These are phyloP conservation scores for Penicillium lividum DNA, from an alignment of 495 filamentous ascomycete species.

Conservation along the genomic window DNA sequence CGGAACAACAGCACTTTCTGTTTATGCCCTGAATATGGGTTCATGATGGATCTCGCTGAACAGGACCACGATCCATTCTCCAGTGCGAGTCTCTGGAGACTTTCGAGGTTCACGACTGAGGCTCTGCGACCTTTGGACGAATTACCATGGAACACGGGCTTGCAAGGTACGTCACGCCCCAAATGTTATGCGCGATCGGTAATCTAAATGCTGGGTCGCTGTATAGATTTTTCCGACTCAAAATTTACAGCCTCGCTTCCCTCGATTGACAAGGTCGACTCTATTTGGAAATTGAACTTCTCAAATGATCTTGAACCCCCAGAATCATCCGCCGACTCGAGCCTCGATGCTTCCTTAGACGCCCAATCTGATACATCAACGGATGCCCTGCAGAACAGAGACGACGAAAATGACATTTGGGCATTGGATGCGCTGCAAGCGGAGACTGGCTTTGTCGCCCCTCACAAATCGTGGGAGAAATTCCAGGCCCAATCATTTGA, in stretches of 20 bases:
- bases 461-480: slow-evolving; percentile 71
- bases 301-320: slow-evolving; percentile 25
- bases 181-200: slow-evolving; percentile 5
- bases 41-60: slow-evolving; percentile 47
- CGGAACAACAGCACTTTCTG: slow-evolving; percentile 5
- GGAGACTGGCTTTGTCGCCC: slow-evolving; percentile 21
- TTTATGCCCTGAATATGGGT: slow-evolving; percentile 20
- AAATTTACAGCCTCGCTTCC: slow-evolving; percentile 27
- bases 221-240: slow-evolving; percentile 31
- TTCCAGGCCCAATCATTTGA: slow-evolving; percentile 50
- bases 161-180: slow-evolving; percentile 34
- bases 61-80: slow-evolving; percentile 64
- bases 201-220: background rate
- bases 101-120: slow-evolving; percentile 48
- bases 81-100: slow-evolving; percentile 66
- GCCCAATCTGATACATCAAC: slow-evolving; percentile 16
- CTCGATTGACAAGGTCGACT: slow-evolving; percentile 23
- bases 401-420: slow-evolving; percentile 58
- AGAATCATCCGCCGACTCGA: slow-evolving; percentile 23
- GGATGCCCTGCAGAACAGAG: slow-evolving; percentile 15
- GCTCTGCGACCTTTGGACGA: slow-evolving; percentile 41
- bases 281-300: slow-evolving; percentile 37
- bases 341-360: slow-evolving; percentile 36
- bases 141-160: slow-evolving; percentile 37
- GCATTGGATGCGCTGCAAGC: slow-evolving; percentile 28